phyloP scores from a whole-genome alignment of 2,329 filamentous ascomycete species.

The Neonectria magnoliae region DNA sequence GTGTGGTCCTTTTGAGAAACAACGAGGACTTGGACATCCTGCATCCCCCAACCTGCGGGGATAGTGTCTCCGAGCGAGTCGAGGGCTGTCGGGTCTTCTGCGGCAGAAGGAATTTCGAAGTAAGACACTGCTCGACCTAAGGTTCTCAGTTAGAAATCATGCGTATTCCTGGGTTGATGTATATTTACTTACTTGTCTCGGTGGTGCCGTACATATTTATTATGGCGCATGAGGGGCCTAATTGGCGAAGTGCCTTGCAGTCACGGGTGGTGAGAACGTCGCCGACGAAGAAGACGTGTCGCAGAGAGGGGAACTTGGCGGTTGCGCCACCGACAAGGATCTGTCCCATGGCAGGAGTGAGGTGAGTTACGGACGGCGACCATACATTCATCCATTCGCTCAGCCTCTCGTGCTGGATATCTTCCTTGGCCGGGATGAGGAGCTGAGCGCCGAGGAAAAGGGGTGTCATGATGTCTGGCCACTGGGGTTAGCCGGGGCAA shows the following conservation, averaged over 20 bases:
- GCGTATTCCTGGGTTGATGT: too few species aligned
- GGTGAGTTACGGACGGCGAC: constrained; percentile 70
- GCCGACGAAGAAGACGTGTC: constrained; percentile 88
- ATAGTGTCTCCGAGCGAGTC: constrained; percentile 71
- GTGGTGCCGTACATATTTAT: too few species aligned
- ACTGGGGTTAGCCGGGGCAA: too few species aligned
- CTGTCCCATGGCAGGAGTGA: constrained; percentile 97
- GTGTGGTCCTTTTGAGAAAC: constrained; percentile 75
- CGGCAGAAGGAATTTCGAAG: too few species aligned
- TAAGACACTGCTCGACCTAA: too few species aligned
- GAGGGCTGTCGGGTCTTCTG: constrained; percentile 52
- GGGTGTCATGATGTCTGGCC: constrained; percentile 83
- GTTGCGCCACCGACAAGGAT: constrained; percentile 86
- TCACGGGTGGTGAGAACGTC: constrained; percentile 89
- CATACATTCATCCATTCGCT: constrained; percentile 52
- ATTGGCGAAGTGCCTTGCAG: constrained; percentile 63
- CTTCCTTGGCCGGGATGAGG: constrained; percentile 80
- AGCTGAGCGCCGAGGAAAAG: constrained; percentile 86
- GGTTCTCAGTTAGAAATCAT: too few species aligned
- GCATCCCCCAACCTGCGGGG: constrained; percentile 86
- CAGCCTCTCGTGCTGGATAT: constrained; percentile 81
- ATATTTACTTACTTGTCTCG: too few species aligned
- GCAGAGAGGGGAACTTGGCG: constrained; percentile 69
- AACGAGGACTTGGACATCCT: constrained; percentile 88
- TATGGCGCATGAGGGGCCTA: too few species aligned